A percentile compares a stretch with the other conserved stretches of the same genome.
These are phyloP conservation scores for Aspergillus heteromorphus DNA, from an alignment of 495 filamentous ascomycete species.

Conservation along the genomic window DNA sequence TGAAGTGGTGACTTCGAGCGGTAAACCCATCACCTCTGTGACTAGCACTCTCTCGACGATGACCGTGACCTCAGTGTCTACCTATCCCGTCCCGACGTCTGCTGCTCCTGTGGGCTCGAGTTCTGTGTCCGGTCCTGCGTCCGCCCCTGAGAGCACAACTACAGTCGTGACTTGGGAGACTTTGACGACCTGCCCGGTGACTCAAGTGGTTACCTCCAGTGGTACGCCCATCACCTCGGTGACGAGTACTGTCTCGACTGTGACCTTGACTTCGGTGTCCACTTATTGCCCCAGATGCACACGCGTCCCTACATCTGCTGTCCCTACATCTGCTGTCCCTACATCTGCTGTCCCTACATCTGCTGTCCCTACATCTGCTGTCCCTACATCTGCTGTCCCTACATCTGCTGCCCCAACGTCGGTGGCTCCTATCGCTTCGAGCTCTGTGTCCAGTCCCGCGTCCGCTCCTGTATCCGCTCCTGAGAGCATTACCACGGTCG, in stretches of 20 bases:
- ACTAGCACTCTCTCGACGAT: constrained; percentile 29
- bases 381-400: neutral
- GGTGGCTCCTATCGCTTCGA: constrained; percentile 5
- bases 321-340: neutral
- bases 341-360: neutral
- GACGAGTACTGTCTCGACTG: constrained; percentile 27
- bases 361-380: neutral
- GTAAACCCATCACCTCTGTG: constrained; percentile 26
- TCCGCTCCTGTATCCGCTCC: neutral
- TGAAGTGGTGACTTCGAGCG: constrained; percentile 25
- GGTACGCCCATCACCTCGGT: constrained; percentile 25
- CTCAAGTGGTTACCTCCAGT: constrained; percentile 25
- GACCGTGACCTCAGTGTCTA: constrained; percentile 25
- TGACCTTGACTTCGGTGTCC: constrained; percentile 23
- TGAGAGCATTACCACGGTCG: constrained; percentile 18
- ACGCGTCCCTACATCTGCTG: neutral
- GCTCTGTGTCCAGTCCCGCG: neutral
- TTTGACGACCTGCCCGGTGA: constrained; percentile 25
- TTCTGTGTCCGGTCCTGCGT: neutral
- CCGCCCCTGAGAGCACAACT: constrained; percentile 3
- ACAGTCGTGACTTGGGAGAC: constrained; percentile 23
- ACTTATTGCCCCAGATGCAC: constrained; percentile 24
- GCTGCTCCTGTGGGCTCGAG: constrained; percentile 8
- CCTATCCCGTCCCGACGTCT: constrained; percentile 1
- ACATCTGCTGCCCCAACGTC: too few relatives aligned